Percentiles rank a stretch among this genome's conserved stretches.
These are phyloP conservation scores for Pichia cactophila DNA, from an alignment of 1,139 yeast species.

Conservation along the genomic window DNA sequence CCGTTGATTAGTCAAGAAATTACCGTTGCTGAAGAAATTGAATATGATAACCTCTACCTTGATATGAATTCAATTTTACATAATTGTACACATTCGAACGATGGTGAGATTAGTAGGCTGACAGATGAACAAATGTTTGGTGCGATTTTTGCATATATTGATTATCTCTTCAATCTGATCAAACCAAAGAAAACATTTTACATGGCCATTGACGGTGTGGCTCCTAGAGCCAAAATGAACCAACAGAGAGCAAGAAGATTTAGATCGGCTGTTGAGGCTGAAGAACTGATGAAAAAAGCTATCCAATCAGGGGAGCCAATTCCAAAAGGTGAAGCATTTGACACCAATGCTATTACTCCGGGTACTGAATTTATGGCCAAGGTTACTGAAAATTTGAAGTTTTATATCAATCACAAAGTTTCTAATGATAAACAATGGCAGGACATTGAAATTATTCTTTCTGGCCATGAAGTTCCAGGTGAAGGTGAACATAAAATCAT, in stretches of 20 bases:
- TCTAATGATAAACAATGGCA: constrained; percentile 92
- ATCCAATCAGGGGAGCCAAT: constrained; percentile 52
- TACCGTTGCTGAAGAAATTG: constrained; percentile 81
- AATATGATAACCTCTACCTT: constrained; percentile 86
- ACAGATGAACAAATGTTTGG: constrained; percentile 90
- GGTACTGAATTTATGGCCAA: constrained; percentile 98
- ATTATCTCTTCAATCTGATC: constrained; percentile 82
- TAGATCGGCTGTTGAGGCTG: constrained; percentile 92
- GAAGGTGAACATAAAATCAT: constrained; percentile 99
- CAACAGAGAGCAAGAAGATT: constrained; percentile 98
- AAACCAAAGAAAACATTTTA: constrained; percentile 82
- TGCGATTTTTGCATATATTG: constrained; percentile 90
- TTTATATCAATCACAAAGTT: constrained; percentile 86
- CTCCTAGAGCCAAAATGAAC: constrained; percentile 98
- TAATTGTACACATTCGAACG: constrained; percentile 80
- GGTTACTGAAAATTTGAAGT: constrained; percentile 74
- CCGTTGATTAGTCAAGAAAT: constrained; percentile 87
- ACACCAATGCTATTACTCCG: constrained; percentile 92
- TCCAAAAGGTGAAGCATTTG: constrained; percentile 76
- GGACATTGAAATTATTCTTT: constrained; percentile 69
- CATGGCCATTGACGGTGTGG: constrained; percentile 99
- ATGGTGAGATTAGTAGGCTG: constrained; percentile 47
- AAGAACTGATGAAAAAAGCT: constrained; percentile 61
- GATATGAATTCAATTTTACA: constrained; percentile 98
- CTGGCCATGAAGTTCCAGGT: constrained; percentile 99